Evolutionary conservation across 108 stramenopile genomes (phyloP).

Genomic region (Skeletonema tropicum): DNA sequence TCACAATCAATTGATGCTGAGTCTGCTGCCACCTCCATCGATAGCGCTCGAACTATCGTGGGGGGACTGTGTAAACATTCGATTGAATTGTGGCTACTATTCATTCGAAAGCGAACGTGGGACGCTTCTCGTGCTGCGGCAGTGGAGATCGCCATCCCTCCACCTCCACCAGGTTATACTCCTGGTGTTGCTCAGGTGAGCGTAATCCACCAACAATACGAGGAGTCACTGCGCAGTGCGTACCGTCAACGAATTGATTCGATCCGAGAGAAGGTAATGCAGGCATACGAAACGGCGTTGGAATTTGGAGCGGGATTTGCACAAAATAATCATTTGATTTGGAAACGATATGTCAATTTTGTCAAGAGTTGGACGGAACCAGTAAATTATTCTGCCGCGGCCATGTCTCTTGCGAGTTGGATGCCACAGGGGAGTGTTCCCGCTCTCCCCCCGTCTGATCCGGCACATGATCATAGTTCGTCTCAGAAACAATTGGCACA

Average conservation of each 20-base stretch:
- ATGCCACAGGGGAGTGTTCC: background rate
- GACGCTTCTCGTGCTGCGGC: constrained; percentile 51
- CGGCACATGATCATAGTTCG: constrained; percentile 42
- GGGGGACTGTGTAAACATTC: constrained; percentile 65
- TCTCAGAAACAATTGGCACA: constrained; percentile 68
- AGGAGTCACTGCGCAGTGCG: constrained; percentile 25
- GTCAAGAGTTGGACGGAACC: constrained; percentile 61
- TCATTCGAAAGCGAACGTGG: constrained; percentile 62
- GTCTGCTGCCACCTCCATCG: constrained; percentile 11
- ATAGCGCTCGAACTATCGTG: constrained; percentile 29
- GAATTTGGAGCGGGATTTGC: constrained; percentile 61
- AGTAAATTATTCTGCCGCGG: constrained; percentile 6
- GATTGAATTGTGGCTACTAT: constrained; percentile 79
- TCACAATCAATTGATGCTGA: constrained; percentile 9
- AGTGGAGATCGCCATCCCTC: constrained; percentile 15
- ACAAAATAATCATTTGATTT: constrained; percentile 74
- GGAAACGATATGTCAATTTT: constrained; percentile 74
- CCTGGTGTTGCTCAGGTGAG: constrained; percentile 28
- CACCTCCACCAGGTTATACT: constrained; percentile 37
- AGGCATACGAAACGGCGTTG: constrained; percentile 80
- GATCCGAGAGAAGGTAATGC: constrained; percentile 47
- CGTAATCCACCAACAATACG: constrained; percentile 42
- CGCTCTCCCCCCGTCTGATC: constrained; percentile 42
- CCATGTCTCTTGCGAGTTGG: constrained; percentile 1
- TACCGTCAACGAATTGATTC: constrained; percentile 36